Conservation (phyloP, 2,329 filamentous ascomycete genomes). For the Dothideomycetes sp. region DNA sequence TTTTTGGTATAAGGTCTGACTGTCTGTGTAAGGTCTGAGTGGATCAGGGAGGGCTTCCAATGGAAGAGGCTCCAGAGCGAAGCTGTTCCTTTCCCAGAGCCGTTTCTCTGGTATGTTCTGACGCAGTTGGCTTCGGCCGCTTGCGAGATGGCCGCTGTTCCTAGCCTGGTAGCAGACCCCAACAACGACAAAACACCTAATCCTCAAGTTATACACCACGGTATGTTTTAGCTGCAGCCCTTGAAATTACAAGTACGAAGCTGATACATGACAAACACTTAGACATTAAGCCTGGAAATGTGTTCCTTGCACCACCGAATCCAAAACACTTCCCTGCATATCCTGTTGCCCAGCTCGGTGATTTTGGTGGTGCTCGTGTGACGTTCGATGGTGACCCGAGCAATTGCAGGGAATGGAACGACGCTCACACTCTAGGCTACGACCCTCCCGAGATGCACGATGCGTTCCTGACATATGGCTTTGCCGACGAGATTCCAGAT, state of each 20-base stretch:
- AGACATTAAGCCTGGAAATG: constrained; percentile 6
- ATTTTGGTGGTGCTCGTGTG: neutral
- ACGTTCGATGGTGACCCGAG: neutral
- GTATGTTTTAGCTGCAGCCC: neutral
- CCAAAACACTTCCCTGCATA: constrained; percentile 1
- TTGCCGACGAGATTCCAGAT: neutral
- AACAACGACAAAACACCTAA: neutral
- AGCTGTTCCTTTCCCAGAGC: constrained; percentile 10
- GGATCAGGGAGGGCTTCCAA: neutral
- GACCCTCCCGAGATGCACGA: neutral
- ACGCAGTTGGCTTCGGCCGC: constrained; percentile 8
- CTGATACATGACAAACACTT: neutral
- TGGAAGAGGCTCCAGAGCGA: neutral
- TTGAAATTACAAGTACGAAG: neutral
- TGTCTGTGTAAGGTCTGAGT: neutral
- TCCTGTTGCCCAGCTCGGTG: constrained; percentile 1
- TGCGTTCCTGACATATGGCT: neutral
- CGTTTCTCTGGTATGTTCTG: constrained; percentile 13
- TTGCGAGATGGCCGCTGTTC: constrained; percentile 1
- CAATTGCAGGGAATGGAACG: neutral
- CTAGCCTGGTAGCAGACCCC: neutral
- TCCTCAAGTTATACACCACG: constrained; percentile 1
- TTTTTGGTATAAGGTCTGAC: neutral
- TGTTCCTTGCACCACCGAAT: constrained; percentile 4
- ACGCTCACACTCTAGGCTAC: neutral